Evolutionary conservation across 1,284 basidiomycete genomes (phyloP), one percentile per base, ranked within the genome.

Genomic region (Omphalotus olearius): DNA sequence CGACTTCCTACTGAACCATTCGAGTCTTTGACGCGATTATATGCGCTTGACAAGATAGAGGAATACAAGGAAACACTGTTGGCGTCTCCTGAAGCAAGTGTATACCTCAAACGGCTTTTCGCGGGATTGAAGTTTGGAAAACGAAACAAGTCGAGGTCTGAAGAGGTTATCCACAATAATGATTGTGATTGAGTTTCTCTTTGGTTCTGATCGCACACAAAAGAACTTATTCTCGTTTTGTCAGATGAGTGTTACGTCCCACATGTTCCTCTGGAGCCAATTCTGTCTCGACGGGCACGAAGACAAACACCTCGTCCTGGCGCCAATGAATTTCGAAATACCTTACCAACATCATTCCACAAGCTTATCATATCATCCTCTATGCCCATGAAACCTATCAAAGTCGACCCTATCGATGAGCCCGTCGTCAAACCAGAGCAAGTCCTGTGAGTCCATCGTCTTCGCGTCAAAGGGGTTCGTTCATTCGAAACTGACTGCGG

Each of bases 1-100:
- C 62, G 66, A 18, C 67, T 78, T 11, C 76, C 75, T 9, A 60
- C 66, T 20, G 82, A 83, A 39, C 80, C 79, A 9, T 76, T 76
- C 40, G 70, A 75, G 1, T 57, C 58, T 6, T 67, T 82, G 16
- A 64, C 61, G 45, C 61, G 62, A 18, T 53, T 67, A 17, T 57
- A 69, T 59, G 57, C 58, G 55, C 53, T 76, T 14, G 50, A 65
- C 44, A 51, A 65, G 11, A 55, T 75, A 16, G 51, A 63, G 11
- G 59, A 66, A 9, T 78, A 73, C 49, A 71, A 78, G 26, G 81
- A 84, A 60, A 68, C 58, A 47, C 70, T 72, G 58, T 59, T 62
- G 37, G 66, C 69, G 1, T 69, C 69, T 6, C 57, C 64, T 5
- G 68, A 75, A 43, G 65, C 67, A 1, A 39, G 72, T 2, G 51